Conservation (phyloP, 306 rosid species). For the Begonia masoniana region DNA sequence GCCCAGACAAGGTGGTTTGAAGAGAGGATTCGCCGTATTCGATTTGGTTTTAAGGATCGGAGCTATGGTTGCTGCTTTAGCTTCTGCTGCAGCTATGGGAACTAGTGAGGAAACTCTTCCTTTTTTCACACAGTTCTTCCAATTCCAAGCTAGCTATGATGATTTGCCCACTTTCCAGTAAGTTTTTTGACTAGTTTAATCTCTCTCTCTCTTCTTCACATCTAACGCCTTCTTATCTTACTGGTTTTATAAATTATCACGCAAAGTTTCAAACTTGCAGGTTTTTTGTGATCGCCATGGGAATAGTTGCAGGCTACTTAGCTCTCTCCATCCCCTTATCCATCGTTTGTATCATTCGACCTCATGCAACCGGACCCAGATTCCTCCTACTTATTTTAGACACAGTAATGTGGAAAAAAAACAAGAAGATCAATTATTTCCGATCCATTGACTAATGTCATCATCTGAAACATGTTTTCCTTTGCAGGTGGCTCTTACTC, state of each 20-base stretch:
- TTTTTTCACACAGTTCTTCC: constrained; percentile 89
- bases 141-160: constrained; percentile 75
- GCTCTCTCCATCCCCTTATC: constrained; percentile 80
- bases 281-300: constrained; percentile 73
- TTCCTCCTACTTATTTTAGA: constrained; percentile 63
- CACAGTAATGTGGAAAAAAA: constrained; percentile 23
- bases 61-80: constrained; percentile 40
- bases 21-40: constrained; percentile 44
- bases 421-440: background rate
- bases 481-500: constrained; percentile 55
- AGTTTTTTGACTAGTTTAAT: constrained; percentile 1
- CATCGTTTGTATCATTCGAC: constrained; percentile 53
- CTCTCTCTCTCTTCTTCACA: constrained; percentile 5
- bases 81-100: constrained; percentile 74
- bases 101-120: constrained; percentile 66
- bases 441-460: background rate
- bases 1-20: constrained; percentile 38
- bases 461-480: background rate
- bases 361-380: constrained; percentile 49
- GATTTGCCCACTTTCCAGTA: constrained; percentile 61
- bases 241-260: no score
- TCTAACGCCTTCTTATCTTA: no score
- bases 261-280: constrained; percentile 24
- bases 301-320: constrained; percentile 65
- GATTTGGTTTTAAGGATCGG: constrained; percentile 76